Conservation (phyloP, 129 eudicot species). For the Silybum marianum region DNA sequence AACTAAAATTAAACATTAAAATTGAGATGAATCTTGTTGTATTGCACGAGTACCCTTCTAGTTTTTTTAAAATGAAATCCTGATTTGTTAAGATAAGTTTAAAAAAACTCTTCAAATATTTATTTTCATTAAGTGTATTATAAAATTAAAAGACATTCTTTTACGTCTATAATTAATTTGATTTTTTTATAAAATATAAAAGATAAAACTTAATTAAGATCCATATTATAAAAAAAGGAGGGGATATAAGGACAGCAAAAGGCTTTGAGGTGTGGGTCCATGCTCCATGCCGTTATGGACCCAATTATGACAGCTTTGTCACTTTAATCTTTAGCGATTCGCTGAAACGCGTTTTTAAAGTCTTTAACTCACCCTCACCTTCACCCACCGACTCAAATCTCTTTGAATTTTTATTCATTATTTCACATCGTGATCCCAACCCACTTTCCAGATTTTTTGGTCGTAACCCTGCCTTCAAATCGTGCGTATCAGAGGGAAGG, state of each 20-base stretch:
- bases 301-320: constrained; percentile 28
- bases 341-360: constrained; percentile 4
- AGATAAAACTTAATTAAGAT: too few species aligned
- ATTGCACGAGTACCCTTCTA: too few species aligned
- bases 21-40: too few species aligned
- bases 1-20: too few species aligned
- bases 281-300: constrained; percentile 9
- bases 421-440: constrained; percentile 16
- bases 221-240: not conserved
- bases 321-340: not conserved
- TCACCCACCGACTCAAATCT: constrained; percentile 22
- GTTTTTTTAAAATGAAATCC: too few species aligned
- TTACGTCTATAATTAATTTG: too few species aligned
- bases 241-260: too few species aligned
- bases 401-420: not conserved
- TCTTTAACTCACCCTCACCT: not conserved
- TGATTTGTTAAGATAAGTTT: too few species aligned
- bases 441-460: constrained; percentile 38
- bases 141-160: too few species aligned
- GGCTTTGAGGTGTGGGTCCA: not conserved
- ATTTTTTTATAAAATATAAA: too few species aligned
- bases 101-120: too few species aligned
- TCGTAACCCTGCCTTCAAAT: constrained; percentile 15
- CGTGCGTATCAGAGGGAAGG: not conserved
- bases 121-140: too few species aligned